These are phyloP conservation scores for Coccomyxa sp. DNA, from an alignment of 139 green algal genomes.

Conservation along the genomic window DNA sequence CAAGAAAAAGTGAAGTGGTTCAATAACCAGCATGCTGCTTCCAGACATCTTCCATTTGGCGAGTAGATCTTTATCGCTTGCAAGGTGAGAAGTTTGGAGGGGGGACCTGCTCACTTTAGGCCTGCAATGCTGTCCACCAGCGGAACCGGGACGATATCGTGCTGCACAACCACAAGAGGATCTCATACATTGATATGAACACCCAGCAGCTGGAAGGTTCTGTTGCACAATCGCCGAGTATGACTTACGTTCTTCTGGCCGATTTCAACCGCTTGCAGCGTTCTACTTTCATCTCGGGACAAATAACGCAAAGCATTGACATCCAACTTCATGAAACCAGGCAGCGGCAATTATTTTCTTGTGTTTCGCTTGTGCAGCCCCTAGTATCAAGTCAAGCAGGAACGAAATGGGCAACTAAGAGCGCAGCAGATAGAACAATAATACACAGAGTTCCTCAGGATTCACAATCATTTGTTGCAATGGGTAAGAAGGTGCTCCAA, in stretches of 20 bases:
- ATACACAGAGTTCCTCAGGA: no score
- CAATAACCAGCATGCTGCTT: no score
- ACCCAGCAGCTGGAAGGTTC: not conserved
- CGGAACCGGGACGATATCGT: slow-evolving; percentile 90
- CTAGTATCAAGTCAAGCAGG: no score
- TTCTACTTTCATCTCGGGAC: slow-evolving; percentile 89
- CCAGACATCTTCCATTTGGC: no score
- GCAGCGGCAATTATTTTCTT: no score
- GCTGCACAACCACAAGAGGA: slow-evolving; percentile 47
- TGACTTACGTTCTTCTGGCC: slow-evolving; percentile 90
- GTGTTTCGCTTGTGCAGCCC: no score
- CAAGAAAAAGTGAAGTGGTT: no score
- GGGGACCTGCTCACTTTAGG: slow-evolving; percentile 65
- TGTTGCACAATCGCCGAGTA: not conserved
- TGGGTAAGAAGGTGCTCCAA: no score
- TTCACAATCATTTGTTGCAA: no score
- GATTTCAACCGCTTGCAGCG: slow-evolving; percentile 95
- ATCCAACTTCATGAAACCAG: slow-evolving; percentile 91
- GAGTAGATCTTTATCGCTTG: no score
- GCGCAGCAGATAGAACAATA: no score
- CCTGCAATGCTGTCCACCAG: slow-evolving; percentile 90
- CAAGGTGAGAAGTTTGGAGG: not conserved
- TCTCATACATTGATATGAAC: not conserved
- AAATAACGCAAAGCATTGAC: slow-evolving; percentile 94
- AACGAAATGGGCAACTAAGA: no score